phyloP scores from a whole-genome alignment of 768 basidiomycete genomes.

The Auricularia heimuer region DNA sequence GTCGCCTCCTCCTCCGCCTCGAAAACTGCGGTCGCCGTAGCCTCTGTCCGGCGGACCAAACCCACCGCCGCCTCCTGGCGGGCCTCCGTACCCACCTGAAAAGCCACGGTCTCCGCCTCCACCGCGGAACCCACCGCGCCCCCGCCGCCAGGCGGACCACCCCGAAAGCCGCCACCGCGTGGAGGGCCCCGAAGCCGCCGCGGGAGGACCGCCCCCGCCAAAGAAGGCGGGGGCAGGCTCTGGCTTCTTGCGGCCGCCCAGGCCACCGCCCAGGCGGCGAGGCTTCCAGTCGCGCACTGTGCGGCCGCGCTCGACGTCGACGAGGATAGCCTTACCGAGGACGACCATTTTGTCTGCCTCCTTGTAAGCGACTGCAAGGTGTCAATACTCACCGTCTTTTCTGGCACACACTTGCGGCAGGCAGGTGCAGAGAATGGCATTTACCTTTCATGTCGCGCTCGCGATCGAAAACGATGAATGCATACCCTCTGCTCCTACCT shows the following conservation, averaged over 20 bases:
- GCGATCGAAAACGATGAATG: slow-evolving; percentile 94
- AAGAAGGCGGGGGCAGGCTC: slow-evolving; percentile 7
- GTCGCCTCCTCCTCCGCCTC: slow-evolving; percentile 18
- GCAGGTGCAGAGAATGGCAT: slow-evolving; percentile 12
- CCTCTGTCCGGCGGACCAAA: slow-evolving; percentile 16
- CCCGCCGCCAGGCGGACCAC: slow-evolving; percentile 25
- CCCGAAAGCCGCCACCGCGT: slow-evolving; percentile 28
- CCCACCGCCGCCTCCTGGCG: background rate
- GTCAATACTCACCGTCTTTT: slow-evolving; percentile 6
- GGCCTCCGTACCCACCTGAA: slow-evolving; percentile 17
- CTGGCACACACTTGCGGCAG: background rate
- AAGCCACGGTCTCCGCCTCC: slow-evolving; percentile 19
- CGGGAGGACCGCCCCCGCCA: slow-evolving; percentile 34
- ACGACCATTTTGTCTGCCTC: slow-evolving; percentile 96
- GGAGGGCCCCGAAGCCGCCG: slow-evolving; percentile 37
- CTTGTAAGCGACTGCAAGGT: slow-evolving; percentile 76
- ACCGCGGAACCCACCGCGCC: slow-evolving; percentile 20
- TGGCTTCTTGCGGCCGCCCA: slow-evolving; percentile 64
- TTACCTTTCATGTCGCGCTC: slow-evolving; percentile 99
- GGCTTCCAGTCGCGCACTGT: slow-evolving; percentile 99
- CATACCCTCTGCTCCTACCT: slow-evolving; percentile 80
- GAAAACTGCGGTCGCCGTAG: slow-evolving; percentile 10
- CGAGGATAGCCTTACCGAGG: slow-evolving; percentile 90
- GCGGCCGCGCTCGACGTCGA: slow-evolving; percentile 95
- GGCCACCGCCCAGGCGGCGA: slow-evolving; percentile 88